Base-by-base conservation (phyloP, 345 rosid species). In the Moricandia moricandioides region DNA sequence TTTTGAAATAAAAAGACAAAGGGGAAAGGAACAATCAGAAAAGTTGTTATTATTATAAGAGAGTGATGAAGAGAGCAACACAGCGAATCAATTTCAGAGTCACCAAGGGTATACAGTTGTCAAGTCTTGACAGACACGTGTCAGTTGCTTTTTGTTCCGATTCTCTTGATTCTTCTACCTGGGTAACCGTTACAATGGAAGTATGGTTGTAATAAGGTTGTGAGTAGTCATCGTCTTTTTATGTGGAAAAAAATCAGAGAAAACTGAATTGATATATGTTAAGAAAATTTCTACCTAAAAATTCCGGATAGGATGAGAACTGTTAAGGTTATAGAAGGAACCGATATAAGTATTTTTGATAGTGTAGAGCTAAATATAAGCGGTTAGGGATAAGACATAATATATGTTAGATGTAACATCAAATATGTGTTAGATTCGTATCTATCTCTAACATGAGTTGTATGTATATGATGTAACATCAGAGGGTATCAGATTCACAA, bases 1-100 rank as follows among this genome's bases (percentile, higher is more conserved):
- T 55, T 83, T 82, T 82, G 65, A 79, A 47, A 81, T 67, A 66
- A 40, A 21, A 56, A 7, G 58, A 12, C 8, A 45, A n/a, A n/a
- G 9, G 57, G 12, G 66, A 61, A 67, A 49, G 2, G 43, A 8
- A 18, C 2, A 51, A 67, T 13, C 16, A 62, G 49, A 37, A 54
- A 33, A 43, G 14, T n/a, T n/a, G n/a, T n/a, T n/a, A 21, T 21
- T 21, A 21, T 21, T 14, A 24, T 12, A 16, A n/a, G 6, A 35
- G 71, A 16, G 49, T 57, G 81, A 65, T 35, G 72, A 34, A 71
- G 72, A 64, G 21, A 58, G 52, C 33, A 18, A 49, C 6, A 12
- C 65, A 77, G 52, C 52, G 52, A 47, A 47, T 47, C 14, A 43
- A 56, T 54, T 54, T 29, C 10, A 17, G 40, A 34, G 17, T 62